phyloP scores from a whole-genome alignment of 2,329 filamentous ascomycete species.

The Ophiostoma triangulosporum region DNA sequence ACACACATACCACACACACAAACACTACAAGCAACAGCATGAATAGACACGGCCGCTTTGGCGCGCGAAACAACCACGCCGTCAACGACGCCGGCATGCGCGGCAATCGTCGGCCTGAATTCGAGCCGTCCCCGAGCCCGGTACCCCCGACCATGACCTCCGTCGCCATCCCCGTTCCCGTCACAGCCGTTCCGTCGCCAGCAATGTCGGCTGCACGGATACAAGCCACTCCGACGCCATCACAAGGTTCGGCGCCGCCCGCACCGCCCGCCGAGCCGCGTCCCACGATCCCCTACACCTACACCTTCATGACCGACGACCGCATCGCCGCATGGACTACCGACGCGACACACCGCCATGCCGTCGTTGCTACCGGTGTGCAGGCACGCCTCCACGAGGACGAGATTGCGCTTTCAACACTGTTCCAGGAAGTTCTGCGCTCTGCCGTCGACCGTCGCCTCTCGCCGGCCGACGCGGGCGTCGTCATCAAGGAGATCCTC shows the following conservation, averaged over 20 bases:
- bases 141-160: not conserved
- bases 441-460: constrained; percentile 59
- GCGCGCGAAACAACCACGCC: not conserved
- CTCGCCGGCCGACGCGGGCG: constrained; percentile 54
- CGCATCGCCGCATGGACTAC: constrained; percentile 54
- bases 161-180: not conserved
- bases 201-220: not conserved
- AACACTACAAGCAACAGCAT: not conserved
- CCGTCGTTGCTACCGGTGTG: constrained; percentile 50
- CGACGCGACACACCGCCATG: constrained; percentile 41
- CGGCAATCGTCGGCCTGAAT: not conserved
- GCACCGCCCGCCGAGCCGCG: not conserved
- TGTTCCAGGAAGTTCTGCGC: constrained; percentile 77
- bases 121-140: not conserved
- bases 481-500: constrained; percentile 60
- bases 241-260: not conserved
- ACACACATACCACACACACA: not conserved
- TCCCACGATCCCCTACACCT: constrained; percentile 40
- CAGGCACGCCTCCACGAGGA: constrained; percentile 56
- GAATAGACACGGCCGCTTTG: not conserved
- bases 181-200: not conserved
- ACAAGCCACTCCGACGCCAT: not conserved
- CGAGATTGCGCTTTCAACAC: constrained; percentile 49
- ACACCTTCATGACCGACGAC: constrained; percentile 62
- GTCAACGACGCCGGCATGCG: not conserved